Evolutionary conservation across 495 filamentous ascomycete species (phyloP).

Genomic region (Aspergillus panamensis): DNA sequence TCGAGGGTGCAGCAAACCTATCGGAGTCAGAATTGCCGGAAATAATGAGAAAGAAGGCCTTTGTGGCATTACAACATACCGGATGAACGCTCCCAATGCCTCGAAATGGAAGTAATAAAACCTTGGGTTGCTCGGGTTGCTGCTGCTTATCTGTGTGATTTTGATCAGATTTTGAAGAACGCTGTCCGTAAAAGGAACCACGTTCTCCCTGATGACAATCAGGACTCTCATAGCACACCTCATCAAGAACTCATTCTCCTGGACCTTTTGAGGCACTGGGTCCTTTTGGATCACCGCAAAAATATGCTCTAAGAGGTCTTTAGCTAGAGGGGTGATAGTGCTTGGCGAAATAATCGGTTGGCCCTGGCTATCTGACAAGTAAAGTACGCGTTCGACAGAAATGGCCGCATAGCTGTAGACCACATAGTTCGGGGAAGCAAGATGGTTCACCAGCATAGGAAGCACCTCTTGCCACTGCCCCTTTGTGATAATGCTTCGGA

Average conservation of each 20-base stretch:
- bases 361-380: conserved; percentile 66
- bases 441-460: conserved; percentile 82
- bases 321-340: conserved; percentile 73
- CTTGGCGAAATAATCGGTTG: conserved; percentile 69
- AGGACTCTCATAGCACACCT: conserved; percentile 95
- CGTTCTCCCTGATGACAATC: conserved; percentile 80
- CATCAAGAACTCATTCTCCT: conserved; percentile 99
- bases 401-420: conserved; percentile 97
- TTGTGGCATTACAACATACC: conserved; percentile 42
- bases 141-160: conserved; percentile 82
- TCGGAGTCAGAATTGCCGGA: conserved; percentile 8
- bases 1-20: conserved; percentile 64
- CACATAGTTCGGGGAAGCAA: conserved; percentile 84
- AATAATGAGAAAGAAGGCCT: not conserved
- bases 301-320: conserved; percentile 85
- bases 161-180: conserved; percentile 74
- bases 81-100: conserved; percentile 87
- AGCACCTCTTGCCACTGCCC: conserved; percentile 85
- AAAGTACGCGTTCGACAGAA: conserved; percentile 83
- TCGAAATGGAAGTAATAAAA: conserved; percentile 99
- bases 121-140: conserved; percentile 93
- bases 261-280: conserved; percentile 79
- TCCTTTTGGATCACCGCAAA: conserved; percentile 85
- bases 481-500: conserved; percentile 84
- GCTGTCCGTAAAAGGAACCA: conserved; percentile 64